Percentiles rank a stretch among this genome's conserved stretches.
phyloP scores from a whole-genome alignment of 345 rosid species.

The Lagerstroemia speciosa region DNA sequence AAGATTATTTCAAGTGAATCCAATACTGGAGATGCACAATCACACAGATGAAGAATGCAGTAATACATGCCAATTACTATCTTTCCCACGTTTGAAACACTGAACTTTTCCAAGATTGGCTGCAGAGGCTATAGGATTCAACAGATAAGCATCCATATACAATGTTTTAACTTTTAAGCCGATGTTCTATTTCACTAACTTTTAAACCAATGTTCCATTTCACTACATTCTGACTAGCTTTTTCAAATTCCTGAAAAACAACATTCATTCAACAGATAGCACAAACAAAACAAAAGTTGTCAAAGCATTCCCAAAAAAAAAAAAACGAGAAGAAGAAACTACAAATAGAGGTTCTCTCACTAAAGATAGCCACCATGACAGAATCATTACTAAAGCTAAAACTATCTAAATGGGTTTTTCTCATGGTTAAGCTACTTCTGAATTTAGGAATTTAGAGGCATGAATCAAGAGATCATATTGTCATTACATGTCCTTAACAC shows the following conservation, averaged over 20 bases:
- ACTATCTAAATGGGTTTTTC: not conserved
- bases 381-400: not conserved
- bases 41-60: not conserved
- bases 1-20: not conserved
- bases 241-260: not conserved
- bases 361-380: not conserved
- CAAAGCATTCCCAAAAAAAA: no score
- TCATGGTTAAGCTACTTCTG: not conserved
- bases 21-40: not conserved
- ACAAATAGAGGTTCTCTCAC: not conserved
- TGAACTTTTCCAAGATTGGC: not conserved
- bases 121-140: not conserved
- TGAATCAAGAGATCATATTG: not conserved
- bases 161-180: not conserved
- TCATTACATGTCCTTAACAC: not conserved
- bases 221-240: not conserved
- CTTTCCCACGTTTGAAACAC: not conserved
- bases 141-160: not conserved
- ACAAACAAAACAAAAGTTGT: not conserved
- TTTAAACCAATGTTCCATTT: not conserved
- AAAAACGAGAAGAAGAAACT: not conserved
- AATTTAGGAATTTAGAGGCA: not conserved
- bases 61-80: not conserved
- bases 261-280: not conserved
- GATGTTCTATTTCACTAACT: not conserved